A percentile compares a stretch with the other conserved stretches of the same genome.
These are phyloP conservation scores for Macrolepiota fuliginosa DNA, from an alignment of 768 basidiomycete species.

Conservation along the genomic window DNA sequence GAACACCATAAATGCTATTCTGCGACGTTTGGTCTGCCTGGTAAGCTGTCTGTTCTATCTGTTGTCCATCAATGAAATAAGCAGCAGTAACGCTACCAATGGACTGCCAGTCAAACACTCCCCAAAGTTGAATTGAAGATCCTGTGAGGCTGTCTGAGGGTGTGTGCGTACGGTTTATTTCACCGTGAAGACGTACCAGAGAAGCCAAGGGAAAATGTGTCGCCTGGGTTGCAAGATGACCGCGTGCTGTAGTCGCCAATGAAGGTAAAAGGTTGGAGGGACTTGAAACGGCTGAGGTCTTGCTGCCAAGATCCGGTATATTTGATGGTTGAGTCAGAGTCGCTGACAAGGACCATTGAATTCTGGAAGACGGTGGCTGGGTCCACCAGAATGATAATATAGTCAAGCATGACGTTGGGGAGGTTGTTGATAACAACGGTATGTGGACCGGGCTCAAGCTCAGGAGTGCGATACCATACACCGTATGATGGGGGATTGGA, in stretches of 20 bases:
- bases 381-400: constrained; percentile 22
- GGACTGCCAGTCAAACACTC: constrained; percentile 23
- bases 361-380: constrained; percentile 20
- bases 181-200: constrained; percentile 1
- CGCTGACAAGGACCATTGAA: constrained; percentile 23
- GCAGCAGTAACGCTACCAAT: constrained; percentile 20
- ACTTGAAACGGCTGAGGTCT: background rate
- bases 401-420: constrained; percentile 22
- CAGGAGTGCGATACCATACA: constrained; percentile 25
- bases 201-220: constrained; percentile 17
- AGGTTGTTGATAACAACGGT: constrained; percentile 22
- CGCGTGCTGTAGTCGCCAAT: constrained; percentile 20
- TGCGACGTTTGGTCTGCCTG: constrained; percentile 18
- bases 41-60: constrained; percentile 15
- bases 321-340: constrained; percentile 19
- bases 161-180: background rate
- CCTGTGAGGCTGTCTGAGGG: constrained; percentile 14
- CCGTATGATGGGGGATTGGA: constrained; percentile 10
- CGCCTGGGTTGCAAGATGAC: constrained; percentile 14
- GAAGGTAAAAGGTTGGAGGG: constrained; percentile 11
- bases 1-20: constrained; percentile 14
- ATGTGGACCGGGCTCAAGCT: constrained; percentile 22
- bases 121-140: constrained; percentile 21
- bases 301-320: constrained; percentile 21
- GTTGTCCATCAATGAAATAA: constrained; percentile 23